Conservation (phyloP, 176 grass and related monocot genomes). For the Zea mays region DNA sequence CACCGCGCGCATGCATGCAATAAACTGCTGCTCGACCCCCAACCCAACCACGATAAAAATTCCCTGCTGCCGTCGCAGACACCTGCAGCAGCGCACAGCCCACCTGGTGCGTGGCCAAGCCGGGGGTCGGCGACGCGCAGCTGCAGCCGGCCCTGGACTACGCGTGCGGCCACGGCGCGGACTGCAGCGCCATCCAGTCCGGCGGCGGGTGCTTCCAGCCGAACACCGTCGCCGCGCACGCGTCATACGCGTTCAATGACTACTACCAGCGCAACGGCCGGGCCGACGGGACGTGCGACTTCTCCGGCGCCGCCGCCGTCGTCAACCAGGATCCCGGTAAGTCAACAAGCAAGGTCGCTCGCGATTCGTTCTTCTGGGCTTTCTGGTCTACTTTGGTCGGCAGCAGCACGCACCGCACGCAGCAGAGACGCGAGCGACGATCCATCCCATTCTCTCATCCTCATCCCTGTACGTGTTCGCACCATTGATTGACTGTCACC, state of each 20-base stretch:
- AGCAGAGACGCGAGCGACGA: too few species aligned
- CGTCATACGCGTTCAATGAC: slow-evolving; percentile 48
- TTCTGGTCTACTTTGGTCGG: too few species aligned
- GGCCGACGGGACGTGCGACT: slow-evolving; percentile 36
- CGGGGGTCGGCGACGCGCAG: neutral
- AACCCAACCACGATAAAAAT: too few species aligned
- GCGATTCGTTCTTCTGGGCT: too few species aligned
- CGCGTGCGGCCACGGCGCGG: slow-evolving; percentile 35
- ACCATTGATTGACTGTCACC: neutral
- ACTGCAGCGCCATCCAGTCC: slow-evolving; percentile 54
- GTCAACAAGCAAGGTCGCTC: too few species aligned
- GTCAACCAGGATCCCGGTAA: neutral
- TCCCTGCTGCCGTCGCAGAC: neutral
- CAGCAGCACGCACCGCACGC: too few species aligned
- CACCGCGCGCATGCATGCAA: too few species aligned
- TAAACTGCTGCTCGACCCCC: too few species aligned
- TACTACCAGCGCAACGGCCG: slow-evolving; percentile 40
- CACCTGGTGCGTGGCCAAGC: slow-evolving; percentile 56
- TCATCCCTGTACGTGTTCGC: too few species aligned
- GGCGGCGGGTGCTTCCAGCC: slow-evolving; percentile 50
- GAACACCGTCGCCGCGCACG: slow-evolving; percentile 53
- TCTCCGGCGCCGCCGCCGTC: slow-evolving; percentile 39
- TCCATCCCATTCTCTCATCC: too few species aligned
- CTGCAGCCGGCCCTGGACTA: slow-evolving; percentile 12
- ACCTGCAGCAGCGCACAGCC: neutral